Evolutionary conservation across 2,329 filamentous ascomycete genomes (phyloP).

Genomic region (Pestalotiopsis sp.): DNA sequence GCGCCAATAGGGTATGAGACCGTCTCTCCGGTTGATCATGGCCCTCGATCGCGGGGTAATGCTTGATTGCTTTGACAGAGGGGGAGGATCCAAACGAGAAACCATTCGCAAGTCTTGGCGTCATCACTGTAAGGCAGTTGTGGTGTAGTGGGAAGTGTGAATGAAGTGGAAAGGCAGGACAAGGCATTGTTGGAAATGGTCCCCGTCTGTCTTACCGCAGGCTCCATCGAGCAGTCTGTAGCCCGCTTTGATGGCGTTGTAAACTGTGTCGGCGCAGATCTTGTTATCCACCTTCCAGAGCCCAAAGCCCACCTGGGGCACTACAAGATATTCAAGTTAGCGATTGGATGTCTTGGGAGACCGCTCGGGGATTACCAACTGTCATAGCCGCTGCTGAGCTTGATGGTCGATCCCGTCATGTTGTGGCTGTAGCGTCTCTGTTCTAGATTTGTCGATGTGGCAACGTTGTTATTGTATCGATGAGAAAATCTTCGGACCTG

Average conservation of each 20-base stretch:
- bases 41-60: conserved; percentile 6
- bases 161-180: no score
- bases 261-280: conserved; percentile 72
- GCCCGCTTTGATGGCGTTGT: conserved; percentile 68
- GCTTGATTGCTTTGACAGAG: neutral
- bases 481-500: neutral
- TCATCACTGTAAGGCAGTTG: neutral
- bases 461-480: neutral
- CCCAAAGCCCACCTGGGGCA: conserved; percentile 76
- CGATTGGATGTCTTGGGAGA: neutral
- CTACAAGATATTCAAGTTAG: neutral
- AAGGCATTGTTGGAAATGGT: neutral
- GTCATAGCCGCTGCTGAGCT: conserved; percentile 64
- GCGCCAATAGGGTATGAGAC: neutral
- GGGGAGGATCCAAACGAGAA: neutral
- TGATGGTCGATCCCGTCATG: conserved; percentile 46
- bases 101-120: neutral
- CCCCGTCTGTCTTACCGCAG: conserved; percentile 46
- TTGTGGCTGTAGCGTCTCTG: neutral
- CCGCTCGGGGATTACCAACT: conserved; percentile 31
- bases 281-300: conserved; percentile 83
- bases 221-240: conserved; percentile 63
- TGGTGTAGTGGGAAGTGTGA: neutral
- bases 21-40: neutral
- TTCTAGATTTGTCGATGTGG: neutral